Evolutionary conservation across 305 asterid genomes (phyloP).

Genomic region (Fraxinus sp.): DNA sequence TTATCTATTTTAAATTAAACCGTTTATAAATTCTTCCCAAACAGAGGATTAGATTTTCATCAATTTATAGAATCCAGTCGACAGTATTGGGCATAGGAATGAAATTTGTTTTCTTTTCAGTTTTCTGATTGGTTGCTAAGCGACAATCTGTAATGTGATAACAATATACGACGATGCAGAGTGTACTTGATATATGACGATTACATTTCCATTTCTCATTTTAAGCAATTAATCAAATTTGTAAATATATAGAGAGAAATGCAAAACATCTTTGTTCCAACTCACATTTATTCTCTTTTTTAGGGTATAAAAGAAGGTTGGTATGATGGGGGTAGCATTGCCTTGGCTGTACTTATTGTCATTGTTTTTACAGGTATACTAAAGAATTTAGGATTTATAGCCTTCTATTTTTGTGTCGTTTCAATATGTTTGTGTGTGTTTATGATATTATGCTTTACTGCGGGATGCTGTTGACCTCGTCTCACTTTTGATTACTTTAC

Average conservation of each 20-base stretch:
- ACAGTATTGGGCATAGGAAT: not conserved
- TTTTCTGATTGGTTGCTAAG: not conserved
- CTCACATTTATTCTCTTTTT: slow-evolving; percentile 23
- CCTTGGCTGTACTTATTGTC: slow-evolving; percentile 81
- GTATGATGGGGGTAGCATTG: slow-evolving; percentile 99
- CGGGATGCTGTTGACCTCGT: not conserved
- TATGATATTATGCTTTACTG: not conserved
- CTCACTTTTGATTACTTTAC: not conserved
- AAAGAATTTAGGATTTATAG: not conserved
- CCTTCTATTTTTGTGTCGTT: not conserved
- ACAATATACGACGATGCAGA: not conserved
- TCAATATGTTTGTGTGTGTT: not conserved
- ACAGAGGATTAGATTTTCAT: not conserved
- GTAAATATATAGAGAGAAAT: slow-evolving; percentile 6
- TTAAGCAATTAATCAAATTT: not conserved
- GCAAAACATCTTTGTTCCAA: slow-evolving; percentile 17
- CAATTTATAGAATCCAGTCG: not conserved
- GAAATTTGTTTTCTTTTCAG: not conserved
- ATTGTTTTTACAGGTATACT: slow-evolving; percentile 74
- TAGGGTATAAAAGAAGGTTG: slow-evolving; percentile 95
- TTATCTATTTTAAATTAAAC: too few relatives aligned
- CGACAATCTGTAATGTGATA: not conserved
- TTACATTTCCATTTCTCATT: not conserved
- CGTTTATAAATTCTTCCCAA: not conserved
- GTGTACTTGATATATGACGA: not conserved